phyloP scores from a whole-genome alignment of 2,329 filamentous ascomycete genomes.

The Aspergillus latus region DNA sequence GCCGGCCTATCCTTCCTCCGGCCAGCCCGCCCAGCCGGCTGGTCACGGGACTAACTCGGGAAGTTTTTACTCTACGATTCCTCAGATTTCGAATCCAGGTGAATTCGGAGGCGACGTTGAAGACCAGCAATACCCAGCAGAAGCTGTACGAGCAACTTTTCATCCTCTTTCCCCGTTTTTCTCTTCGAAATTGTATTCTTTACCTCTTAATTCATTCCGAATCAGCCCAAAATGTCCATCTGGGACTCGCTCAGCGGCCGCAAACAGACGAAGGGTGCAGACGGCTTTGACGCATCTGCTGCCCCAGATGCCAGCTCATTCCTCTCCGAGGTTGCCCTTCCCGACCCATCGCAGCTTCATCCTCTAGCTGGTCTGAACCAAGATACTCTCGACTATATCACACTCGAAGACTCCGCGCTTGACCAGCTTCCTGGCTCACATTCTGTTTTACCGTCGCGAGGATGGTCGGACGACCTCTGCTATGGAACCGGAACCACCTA shows the following conservation, averaged over 20 bases:
- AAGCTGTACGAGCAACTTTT: neutral
- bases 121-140: neutral
- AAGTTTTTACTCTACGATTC: slow-evolving; percentile 39
- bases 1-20: slow-evolving; percentile 28
- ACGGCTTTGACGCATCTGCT: slow-evolving; percentile 68
- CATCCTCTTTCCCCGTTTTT: slow-evolving; percentile 9
- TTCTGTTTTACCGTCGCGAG: slow-evolving; percentile 87
- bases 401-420: slow-evolving; percentile 86
- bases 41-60: slow-evolving; percentile 34
- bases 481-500: slow-evolving; percentile 97
- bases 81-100: slow-evolving; percentile 18
- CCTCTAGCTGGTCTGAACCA: slow-evolving; percentile 90
- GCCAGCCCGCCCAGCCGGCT: slow-evolving; percentile 2
- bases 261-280: slow-evolving; percentile 56
- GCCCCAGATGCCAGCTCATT: slow-evolving; percentile 84
- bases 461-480: slow-evolving; percentile 97
- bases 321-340: slow-evolving; percentile 70
- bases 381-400: slow-evolving; percentile 91
- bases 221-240: slow-evolving; percentile 50
- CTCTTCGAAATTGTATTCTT: slow-evolving; percentile 23
- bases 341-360: slow-evolving; percentile 86
- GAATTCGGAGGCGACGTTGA: slow-evolving; percentile 8
- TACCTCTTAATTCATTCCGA: slow-evolving; percentile 26
- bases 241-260: slow-evolving; percentile 64
- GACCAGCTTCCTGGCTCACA: slow-evolving; percentile 82